phyloP scores from a whole-genome alignment of 176 grass and related monocot species.

The Bromus sterilis region DNA sequence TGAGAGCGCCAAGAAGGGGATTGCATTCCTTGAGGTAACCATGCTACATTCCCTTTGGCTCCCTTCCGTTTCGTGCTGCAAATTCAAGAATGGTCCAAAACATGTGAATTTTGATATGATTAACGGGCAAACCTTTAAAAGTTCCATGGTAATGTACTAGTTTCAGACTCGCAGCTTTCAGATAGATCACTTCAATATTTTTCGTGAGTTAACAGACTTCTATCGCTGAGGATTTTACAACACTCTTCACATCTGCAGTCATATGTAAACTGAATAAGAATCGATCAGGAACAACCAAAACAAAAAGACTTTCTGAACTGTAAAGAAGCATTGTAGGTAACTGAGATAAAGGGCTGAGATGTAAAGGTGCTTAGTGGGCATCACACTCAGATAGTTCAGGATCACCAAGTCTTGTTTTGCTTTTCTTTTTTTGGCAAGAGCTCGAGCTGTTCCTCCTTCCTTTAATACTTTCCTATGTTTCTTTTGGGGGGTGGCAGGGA shows the following conservation, averaged over 20 bases:
- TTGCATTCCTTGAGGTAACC: conserved; percentile 71
- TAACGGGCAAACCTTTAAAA: background rate
- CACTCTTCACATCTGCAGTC: background rate
- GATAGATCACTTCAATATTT: too few species aligned
- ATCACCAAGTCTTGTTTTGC: background rate
- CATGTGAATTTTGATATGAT: background rate
- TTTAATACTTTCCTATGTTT: background rate
- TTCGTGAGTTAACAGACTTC: background rate
- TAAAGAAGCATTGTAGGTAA: background rate
- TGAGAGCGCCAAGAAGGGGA: conserved; percentile 43
- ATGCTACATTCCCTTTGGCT: background rate
- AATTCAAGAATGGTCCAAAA: background rate
- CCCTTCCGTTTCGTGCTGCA: background rate
- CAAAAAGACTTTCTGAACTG: background rate
- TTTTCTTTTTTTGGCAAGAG: background rate
- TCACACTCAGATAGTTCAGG: background rate
- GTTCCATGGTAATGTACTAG: background rate
- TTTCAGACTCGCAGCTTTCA: too few species aligned
- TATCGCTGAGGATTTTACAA: background rate
- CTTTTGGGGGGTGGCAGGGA: too few species aligned
- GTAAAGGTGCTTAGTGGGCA: background rate
- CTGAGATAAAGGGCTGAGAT: background rate
- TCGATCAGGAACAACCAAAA: background rate
- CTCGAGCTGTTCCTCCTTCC: background rate
- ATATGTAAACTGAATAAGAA: background rate